Base-by-base conservation (phyloP, 306 rosid species). In the Sechiopsis laciniata region DNA sequence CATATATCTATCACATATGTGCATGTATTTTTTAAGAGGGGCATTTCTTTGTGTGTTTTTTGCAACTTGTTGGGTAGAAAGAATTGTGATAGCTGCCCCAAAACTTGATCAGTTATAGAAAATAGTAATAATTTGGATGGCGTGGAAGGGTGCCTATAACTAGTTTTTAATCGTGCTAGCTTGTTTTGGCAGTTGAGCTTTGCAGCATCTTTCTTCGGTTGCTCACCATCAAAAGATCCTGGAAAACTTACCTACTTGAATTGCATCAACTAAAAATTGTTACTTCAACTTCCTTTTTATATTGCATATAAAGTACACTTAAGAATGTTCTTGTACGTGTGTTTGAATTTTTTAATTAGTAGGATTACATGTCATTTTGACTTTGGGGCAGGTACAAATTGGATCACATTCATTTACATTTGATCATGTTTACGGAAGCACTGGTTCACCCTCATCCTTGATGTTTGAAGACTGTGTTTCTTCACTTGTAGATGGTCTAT, bases 381-480 rank as follows among this genome's bases (percentile, higher is more conserved):
- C 74, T 74, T 24, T 35, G 76, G 63, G 82, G 76, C 90, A 95
- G 99, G 95, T 95, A 55, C 99, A 91, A 82, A 89, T 95, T 82
- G 97, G 99, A 2, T 74, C 95, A 2, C 99, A 91, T 82, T 95
- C 99, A 26, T 95, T 91, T 85, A 89, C 97, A 69, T 95, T 95
- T 45, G 99, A 95, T 84, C 97, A 91, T 82, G 97, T 95, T 58
- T 95, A 95, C 32, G 99, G 99, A 80, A 95, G 93, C 87, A 86
- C 96, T 0, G 87, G 95, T 78, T 85, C 96, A 61, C 91, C 95
- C 70, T 84, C 97, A 19, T 82, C 88, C 72, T 74, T 79, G 77
- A 91, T 95, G 96, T 95, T 89, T 79, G 96, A 89, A 58, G 97
- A 95, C 69, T 91, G 99, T 69, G 84, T 85, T 71, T 85, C 90